These are phyloP conservation scores for Paraleonurus japonicus DNA, from an alignment of 257 asterid species.

Conservation along the genomic window DNA sequence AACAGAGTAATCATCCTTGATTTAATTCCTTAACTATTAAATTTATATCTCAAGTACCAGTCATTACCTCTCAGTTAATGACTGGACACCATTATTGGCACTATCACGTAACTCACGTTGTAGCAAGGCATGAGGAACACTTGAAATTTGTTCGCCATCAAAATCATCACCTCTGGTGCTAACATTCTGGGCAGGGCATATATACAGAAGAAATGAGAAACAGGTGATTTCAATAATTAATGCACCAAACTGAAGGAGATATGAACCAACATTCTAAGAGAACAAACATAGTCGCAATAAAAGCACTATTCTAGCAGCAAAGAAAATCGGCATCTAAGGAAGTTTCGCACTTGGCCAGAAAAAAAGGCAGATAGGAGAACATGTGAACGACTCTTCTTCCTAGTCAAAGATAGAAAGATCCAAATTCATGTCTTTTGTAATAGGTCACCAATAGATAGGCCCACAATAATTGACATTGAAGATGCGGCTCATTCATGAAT, in stretches of 20 bases:
- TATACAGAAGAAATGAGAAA: slow-evolving; percentile 23
- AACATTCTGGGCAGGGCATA: slow-evolving; percentile 45
- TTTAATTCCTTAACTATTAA: slow-evolving; percentile 3
- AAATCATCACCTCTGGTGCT: slow-evolving; percentile 54
- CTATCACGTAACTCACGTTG: slow-evolving; percentile 17
- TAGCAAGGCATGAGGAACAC: slow-evolving; percentile 32
- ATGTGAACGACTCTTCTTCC: neutral
- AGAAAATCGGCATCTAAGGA: slow-evolving; percentile 7
- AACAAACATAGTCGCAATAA: neutral
- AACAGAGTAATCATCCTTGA: neutral
- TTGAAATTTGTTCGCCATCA: slow-evolving; percentile 50
- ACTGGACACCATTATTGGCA: slow-evolving; percentile 37
- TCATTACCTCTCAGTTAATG: slow-evolving; percentile 45
- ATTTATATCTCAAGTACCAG: slow-evolving; percentile 39
- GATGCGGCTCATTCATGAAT: slow-evolving; percentile 8
- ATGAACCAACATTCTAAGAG: slow-evolving; percentile 13
- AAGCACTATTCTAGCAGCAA: neutral
- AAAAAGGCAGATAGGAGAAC: neutral
- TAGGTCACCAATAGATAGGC: neutral
- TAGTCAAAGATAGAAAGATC: neutral
- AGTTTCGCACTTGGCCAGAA: neutral
- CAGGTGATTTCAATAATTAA: slow-evolving; percentile 9
- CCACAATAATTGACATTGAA: slow-evolving; percentile 5
- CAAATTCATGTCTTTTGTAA: neutral
- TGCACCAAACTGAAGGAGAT: slow-evolving; percentile 8